These are phyloP conservation scores for Phytophthora ohioensis DNA, from an alignment of 352 stramenopile species.

Conservation along the genomic window DNA sequence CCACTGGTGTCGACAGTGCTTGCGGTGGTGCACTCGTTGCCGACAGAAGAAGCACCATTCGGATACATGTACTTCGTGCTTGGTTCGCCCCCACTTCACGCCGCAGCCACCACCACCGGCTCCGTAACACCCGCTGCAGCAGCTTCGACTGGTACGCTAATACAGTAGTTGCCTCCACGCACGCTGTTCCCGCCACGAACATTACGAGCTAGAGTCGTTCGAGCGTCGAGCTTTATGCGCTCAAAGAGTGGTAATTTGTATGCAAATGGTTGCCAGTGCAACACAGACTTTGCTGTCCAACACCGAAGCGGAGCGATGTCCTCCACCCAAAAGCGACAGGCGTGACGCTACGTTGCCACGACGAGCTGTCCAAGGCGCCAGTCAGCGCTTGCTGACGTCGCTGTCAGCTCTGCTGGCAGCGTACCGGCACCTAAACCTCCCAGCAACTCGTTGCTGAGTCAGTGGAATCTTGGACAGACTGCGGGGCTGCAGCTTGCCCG, in stretches of 20 bases:
- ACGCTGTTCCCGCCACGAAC: constrained; percentile 10
- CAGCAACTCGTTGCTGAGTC: constrained; percentile 5
- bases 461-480: neutral
- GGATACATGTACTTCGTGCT: constrained; percentile 3
- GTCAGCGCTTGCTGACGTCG: neutral
- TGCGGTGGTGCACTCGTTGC: constrained; percentile 13
- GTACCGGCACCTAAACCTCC: constrained; percentile 5
- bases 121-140: neutral
- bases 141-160: neutral
- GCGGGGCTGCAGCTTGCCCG: neutral
- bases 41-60: constrained; percentile 30
- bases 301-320: neutral
- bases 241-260: neutral
- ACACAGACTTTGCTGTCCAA: constrained; percentile 5
- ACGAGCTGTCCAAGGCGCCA: neutral
- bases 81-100: constrained; percentile 24
- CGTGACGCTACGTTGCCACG: constrained; percentile 14
- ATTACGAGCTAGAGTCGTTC: constrained; percentile 6
- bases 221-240: constrained; percentile 10
- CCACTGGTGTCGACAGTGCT: constrained; percentile 8
- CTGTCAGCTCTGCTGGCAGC: neutral
- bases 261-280: neutral
- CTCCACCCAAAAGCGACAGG: neutral
- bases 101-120: constrained; percentile 15
- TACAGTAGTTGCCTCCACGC: neutral